Percentiles rank a stretch among this genome's conserved stretches.
phyloP scores from a whole-genome alignment of 495 filamentous ascomycete species.

The Aspergillus indologenus region DNA sequence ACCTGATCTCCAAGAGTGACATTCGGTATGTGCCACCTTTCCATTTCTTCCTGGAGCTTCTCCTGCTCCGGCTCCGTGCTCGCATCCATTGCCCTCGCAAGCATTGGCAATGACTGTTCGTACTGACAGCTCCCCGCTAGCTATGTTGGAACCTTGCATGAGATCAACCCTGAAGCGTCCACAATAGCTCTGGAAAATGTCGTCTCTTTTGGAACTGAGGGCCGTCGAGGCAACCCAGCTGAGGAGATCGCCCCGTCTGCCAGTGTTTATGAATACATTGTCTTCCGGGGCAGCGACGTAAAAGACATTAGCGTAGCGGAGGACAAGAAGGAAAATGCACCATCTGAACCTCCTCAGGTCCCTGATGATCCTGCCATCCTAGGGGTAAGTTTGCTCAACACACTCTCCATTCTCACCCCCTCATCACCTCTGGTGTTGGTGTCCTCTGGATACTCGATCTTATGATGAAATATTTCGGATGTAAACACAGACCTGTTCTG shows the following conservation, averaged over 20 bases:
- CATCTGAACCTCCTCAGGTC: slow-evolving; percentile 62
- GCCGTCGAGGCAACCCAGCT: slow-evolving; percentile 68
- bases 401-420: slow-evolving; percentile 9
- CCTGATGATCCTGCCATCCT: slow-evolving; percentile 97
- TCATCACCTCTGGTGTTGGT: neutral
- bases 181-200: slow-evolving; percentile 97
- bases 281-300: slow-evolving; percentile 97
- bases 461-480: slow-evolving; percentile 64
- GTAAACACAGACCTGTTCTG: slow-evolving; percentile 60
- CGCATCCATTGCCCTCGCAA: neutral
- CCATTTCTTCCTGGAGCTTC: neutral
- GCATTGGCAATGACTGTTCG: neutral
- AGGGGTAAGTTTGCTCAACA: slow-evolving; percentile 67
- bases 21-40: slow-evolving; percentile 66
- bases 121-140: slow-evolving; percentile 46
- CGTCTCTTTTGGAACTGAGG: slow-evolving; percentile 88
- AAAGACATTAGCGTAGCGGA: slow-evolving; percentile 94
- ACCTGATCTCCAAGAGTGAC: slow-evolving; percentile 92
- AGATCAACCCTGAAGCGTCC: slow-evolving; percentile 95
- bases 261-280: slow-evolving; percentile 95
- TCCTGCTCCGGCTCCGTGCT: neutral
- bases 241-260: slow-evolving; percentile 80
- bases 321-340: slow-evolving; percentile 69
- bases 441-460: slow-evolving; percentile 31
- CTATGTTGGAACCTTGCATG: slow-evolving; percentile 92